Evolutionary conservation across 2,329 filamentous ascomycete species (phyloP), one percentile per base, ranked within the genome.

Genomic region (Trichophyton equinum): DNA sequence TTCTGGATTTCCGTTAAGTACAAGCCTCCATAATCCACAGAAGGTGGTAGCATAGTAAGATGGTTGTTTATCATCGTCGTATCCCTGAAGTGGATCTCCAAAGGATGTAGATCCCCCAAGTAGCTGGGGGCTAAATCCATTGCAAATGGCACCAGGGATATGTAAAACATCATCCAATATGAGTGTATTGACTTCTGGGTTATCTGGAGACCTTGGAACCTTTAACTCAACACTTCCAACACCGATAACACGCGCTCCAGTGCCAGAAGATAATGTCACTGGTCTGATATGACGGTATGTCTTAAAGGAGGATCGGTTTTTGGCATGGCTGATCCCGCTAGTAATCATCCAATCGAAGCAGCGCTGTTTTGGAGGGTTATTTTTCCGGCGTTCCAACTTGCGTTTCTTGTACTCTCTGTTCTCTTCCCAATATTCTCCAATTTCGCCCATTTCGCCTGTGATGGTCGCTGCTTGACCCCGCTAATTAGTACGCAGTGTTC

Each of bases 81-180:
- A 27, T 5, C 20, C 15, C 8, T 51, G 20, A 6, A 27, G 11
- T 4, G 20, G 46, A 6, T 25, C 46, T 30, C 13, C 11, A 15
- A 49, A 36, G 2, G 40, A 44, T 18, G 40, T 44, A 18, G 40
- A n/a, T n/a, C 40, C 40, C n/a, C 40, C 40, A n/a, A 44, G 40
- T 18, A 44, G 3, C 13, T 4, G 8, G 15, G 33, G 40, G n/a
- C 66, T 69, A 59, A 70, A 68, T 33, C 67, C 67, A 63, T 73
- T 74, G 56, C 71, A 73, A 15, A 72, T 56, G 56, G 71, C 71
- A 40, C 67, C 67, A 1, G 72, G 72, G 59, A 71, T 69, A 63
- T 74, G 70, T 49, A 73, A 64, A 46, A 74, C 72, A 60, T 70
- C 67, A 20, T 73, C 65, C 11, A 73, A 63, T 15, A 64, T 59